phyloP scores from a whole-genome alignment of 2,329 filamentous ascomycete species.

The Ceratocystis colombiana region DNA sequence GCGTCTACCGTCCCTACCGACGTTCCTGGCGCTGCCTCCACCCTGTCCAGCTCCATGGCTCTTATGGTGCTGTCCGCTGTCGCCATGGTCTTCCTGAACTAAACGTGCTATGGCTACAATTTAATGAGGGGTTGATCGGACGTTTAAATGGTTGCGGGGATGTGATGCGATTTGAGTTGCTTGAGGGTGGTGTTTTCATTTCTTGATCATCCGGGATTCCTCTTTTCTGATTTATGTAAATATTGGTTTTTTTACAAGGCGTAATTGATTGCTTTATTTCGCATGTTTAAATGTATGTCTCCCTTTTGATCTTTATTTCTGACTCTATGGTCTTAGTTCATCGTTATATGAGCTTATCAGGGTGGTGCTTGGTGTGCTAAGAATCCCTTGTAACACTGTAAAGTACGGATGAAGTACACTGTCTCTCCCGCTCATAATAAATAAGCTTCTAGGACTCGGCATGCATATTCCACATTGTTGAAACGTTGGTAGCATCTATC shows the following conservation, averaged over 20 bases:
- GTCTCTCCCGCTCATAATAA: no score
- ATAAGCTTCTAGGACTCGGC: no score
- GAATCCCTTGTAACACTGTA: no score
- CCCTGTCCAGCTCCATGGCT: constrained; percentile 34
- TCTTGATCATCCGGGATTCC: not conserved
- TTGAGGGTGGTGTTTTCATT: constrained; percentile 10
- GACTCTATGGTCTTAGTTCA: no score
- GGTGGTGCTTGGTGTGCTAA: no score
- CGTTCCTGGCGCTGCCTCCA: constrained; percentile 28
- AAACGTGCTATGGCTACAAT: constrained; percentile 26
- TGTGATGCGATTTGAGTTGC: constrained; percentile 8
- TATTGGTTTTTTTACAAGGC: constrained; percentile 11
- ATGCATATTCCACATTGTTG: no score
- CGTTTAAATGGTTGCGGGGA: not conserved
- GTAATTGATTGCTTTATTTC: constrained; percentile 8
- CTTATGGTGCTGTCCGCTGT: constrained; percentile 35
- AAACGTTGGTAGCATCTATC: no score
- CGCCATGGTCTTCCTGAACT: constrained; percentile 38
- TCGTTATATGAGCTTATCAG: no score
- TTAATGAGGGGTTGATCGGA: not conserved
- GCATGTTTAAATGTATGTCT: not conserved
- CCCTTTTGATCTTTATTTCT: not conserved
- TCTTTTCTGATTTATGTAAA: constrained; percentile 10
- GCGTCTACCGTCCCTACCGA: constrained; percentile 25
- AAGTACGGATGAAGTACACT: no score